Evolutionary conservation across 371 early-diverging fungal genomes (phyloP), one percentile per base, ranked within the genome.

Genomic region (Saksenaea vasiformis): DNA sequence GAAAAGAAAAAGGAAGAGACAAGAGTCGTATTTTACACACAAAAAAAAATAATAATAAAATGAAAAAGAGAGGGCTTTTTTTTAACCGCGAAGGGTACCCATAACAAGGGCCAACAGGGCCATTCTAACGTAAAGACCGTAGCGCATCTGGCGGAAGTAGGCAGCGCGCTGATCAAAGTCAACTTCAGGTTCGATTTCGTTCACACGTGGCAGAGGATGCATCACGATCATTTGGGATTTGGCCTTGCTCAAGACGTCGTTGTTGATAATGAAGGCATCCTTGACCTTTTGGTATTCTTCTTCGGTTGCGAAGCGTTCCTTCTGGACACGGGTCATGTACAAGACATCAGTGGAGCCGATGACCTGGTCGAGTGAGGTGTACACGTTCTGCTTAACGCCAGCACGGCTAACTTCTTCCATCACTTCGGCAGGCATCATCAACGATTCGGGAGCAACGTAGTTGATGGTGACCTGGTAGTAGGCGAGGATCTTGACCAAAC

Each of bases 61-160:
- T 17, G 43, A 54, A 58, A 51, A 26, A 19, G 35, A 41, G 47
- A 26, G 27, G 26, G 28, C n/a, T n/a, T n/a, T n/a, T n/a, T n/a
- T 60, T 60, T 72, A 75, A 47, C 65, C 68, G 53, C 79, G 76
- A 15, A 69, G 64, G 64, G 77, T 78, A 31, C 87, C 85, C 62
- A 90, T 70, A 13, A 94, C 91, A 38, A 97, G 82, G 41, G 96
- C 93, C 61, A 98, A 77, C 44, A 98, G 80, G 8, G 98, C 98
- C 98, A 97, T 97, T 64, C 98, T 86, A 36, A 97, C 97, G 79
- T 91, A 98, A 72, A 98, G 87, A 66, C 95, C 98, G 78, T 97
- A 96, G 53, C 90, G 87, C 97, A 97, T 97, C 77, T 97, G 98
- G 62, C 98, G 85, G 85, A 98, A 98, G 81, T 98, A 98, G 17